Percentiles rank a stretch among this genome's conserved stretches.
These are phyloP conservation scores for Pseudogymnoascus sp. DNA, from an alignment of 2,329 filamentous ascomycete species.

Conservation along the genomic window DNA sequence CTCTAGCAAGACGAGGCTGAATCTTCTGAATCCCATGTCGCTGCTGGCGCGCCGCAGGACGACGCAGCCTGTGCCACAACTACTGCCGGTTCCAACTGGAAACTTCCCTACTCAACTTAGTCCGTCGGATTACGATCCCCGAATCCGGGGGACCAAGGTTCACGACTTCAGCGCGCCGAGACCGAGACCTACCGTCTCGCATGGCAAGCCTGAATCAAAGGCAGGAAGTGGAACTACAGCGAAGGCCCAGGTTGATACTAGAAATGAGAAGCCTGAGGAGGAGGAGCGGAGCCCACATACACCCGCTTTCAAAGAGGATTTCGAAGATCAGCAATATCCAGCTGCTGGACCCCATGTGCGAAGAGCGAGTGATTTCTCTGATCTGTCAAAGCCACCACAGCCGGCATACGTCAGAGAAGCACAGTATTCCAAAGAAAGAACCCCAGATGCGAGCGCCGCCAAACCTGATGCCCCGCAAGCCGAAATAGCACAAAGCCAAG, in stretches of 20 bases:
- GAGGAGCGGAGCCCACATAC: conserved; percentile 33
- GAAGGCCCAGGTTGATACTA: not conserved
- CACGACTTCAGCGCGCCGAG: conserved; percentile 60
- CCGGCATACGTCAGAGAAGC: conserved; percentile 23
- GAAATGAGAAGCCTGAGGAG: conserved; percentile 12
- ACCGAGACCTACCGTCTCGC: conserved; percentile 36
- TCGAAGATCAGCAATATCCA: conserved; percentile 40
- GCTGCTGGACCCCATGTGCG: conserved; percentile 29
- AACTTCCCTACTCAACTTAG: conserved; percentile 24
- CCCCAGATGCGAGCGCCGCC: not conserved
- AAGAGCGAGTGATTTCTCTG: conserved; percentile 27
- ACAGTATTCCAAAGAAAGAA: conserved; percentile 18
- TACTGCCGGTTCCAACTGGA: conserved; percentile 22
- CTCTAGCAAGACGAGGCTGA: conserved; percentile 27
- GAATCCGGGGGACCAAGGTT: conserved; percentile 55
- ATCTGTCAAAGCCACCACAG: conserved; percentile 23
- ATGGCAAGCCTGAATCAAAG: conserved; percentile 7
- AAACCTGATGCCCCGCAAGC: not conserved
- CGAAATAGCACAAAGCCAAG: conserved; percentile 18
- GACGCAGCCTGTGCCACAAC: conserved; percentile 26
- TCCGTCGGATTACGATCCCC: conserved; percentile 45
- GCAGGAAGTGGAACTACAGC: not conserved
- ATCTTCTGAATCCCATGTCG: conserved; percentile 34
- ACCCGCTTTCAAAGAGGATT: conserved; percentile 48
- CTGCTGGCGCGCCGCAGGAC: conserved; percentile 28